Base-by-base conservation (phyloP, 768 basidiomycete genomes). In the Boletus subparvulus region DNA sequence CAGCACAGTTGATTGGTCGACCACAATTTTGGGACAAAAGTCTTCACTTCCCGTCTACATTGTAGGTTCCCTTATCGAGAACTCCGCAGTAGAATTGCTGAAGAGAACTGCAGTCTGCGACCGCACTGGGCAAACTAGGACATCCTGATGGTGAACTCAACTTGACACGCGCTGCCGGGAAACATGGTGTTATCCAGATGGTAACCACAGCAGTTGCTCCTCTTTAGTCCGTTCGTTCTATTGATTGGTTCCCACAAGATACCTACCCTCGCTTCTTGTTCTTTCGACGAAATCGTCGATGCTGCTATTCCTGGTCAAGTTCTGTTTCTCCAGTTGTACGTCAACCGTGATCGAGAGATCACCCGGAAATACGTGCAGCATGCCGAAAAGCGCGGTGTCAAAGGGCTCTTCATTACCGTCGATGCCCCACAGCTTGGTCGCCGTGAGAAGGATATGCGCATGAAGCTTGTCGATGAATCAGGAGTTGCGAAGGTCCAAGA, bases 371-470 rank as follows among this genome's bases (percentile, higher is more conserved):
- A 93, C 52, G 90, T 96, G 0, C 83, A 90, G 64, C 90, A 95
- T 62, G 94, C 94, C 2, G 92, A 93, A 71, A 75, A 80, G 61
- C 83, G 93, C 35, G 94, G 94, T 3, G 81, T 98, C 66, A 92
- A 92, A 72, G 94, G 80, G 3, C 77, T 97, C 9, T 96, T 97
- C 74, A 95, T 97, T 70, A 95, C 94, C 0, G 93, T 97, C 30
- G 93, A 96, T 74, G 94, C 94, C 0, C 94, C 94, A 9, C 94
- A 97, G 62, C 84, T 97, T 14, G 94, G 94, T 47, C 83, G 92
- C 19, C 81, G 94, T 55, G 92, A 94, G 70, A 93, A 94, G 50
- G 94, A 95, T 67, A 96, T 97, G 93, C 81, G 93, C 16, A 88
- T 88, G 86, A 95, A 93, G 69, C 94, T 96, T 59, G 91, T 89